Evolutionary conservation across 2,329 filamentous ascomycete genomes (phyloP).

Genomic region (Leptographium flavum): DNA sequence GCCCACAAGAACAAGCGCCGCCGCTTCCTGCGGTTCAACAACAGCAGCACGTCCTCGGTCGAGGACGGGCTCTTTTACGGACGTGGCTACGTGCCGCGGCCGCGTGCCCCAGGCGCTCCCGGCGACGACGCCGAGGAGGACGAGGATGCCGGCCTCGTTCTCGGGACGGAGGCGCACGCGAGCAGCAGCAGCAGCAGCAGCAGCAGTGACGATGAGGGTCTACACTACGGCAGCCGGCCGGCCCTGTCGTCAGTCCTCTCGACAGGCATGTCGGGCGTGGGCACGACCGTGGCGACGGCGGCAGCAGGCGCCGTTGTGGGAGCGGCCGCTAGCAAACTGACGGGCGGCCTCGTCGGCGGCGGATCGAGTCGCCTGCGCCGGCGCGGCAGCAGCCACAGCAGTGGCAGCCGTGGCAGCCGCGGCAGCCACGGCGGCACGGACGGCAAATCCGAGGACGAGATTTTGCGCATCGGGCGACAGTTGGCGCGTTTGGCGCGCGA

Average conservation of each 20-base stretch:
- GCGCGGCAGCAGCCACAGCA: not conserved
- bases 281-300: too few species aligned
- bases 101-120: conserved; percentile 3
- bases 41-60: conserved; percentile 39
- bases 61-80: conserved; percentile 44
- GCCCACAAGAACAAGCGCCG: conserved; percentile 18
- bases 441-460: conserved; percentile 33
- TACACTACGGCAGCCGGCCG: too few species aligned
- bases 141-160: too few species aligned
- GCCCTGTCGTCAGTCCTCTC: too few species aligned
- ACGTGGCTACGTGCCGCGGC: conserved; percentile 25
- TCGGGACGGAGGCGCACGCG: too few species aligned
- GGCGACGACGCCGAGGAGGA: not conserved
- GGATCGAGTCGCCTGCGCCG: too few species aligned
- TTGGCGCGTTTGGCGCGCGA: conserved; percentile 37
- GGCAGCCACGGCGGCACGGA: conserved; percentile 17
- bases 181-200: not conserved
- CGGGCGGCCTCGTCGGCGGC: too few species aligned
- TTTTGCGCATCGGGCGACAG: conserved; percentile 38
- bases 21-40: conserved; percentile 34
- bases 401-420: not conserved
- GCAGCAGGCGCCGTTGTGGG: too few species aligned
- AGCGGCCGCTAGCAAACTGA: too few species aligned
- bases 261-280: too few species aligned
- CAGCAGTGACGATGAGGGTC: conserved; percentile 5